Evolutionary conservation across 306 rosid species (phyloP), one percentile per base, ranked within the genome.

Genomic region (Lagenaria siceraria): DNA sequence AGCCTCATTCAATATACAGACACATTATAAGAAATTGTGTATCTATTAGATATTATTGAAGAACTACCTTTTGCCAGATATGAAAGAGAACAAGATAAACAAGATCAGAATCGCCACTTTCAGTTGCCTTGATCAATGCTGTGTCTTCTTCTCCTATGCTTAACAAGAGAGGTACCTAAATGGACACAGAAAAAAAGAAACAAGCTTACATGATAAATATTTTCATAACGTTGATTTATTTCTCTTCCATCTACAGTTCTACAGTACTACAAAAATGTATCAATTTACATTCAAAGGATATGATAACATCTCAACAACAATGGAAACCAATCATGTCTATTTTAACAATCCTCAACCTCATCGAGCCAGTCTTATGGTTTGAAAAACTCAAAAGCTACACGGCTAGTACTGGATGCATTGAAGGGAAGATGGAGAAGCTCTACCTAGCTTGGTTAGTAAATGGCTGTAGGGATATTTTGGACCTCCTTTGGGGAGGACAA

Each of bases 131-230:
- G 79, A 74, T 81, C 84, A 95, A 84, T 78, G 97, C 98, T 62
- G 82, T 80, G 83, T 92, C 97, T 88, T 95, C 98, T 85, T 95
- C 98, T 83, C 98, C 98, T 58, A 95, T 95, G 91, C 97, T 95
- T 85, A 95, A 87, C 84, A 95, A 84, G 52, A 95, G 96, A 83
- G 98, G 98, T 78, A 95, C 97, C 98, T 95, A 87, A 80, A 79
- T 48, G 58, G 40, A 9, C 12, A 59, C 59, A 4, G n/a, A 33
- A 53, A 74, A 29, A 74, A 36, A 51, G 51, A n/a, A 74, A 54
- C 29, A 6, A 74, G 51, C 4, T 74, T 49, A 52, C 33, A 74
- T 73, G 59, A 73, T 73, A 73, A 29, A 15, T 73, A 49, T 29
- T 69, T 42, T 69, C 54, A 69, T 40, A 46, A 72, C 13, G 24